Base-by-base conservation (phyloP, 257 asterid species). In the Lycium ferocissimum region DNA sequence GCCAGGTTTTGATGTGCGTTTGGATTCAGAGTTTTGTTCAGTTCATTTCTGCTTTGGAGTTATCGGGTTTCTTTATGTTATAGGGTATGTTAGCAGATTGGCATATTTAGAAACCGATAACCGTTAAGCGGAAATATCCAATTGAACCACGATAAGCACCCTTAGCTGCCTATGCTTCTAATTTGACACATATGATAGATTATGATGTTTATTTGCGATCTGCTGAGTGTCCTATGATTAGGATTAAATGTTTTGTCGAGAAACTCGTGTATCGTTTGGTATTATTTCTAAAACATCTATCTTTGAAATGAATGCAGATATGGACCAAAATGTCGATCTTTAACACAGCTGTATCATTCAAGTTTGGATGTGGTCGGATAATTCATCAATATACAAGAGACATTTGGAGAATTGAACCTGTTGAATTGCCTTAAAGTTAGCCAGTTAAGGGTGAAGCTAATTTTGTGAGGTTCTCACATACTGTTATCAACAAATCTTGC, bases 301-400 rank as follows among this genome's bases (percentile, higher is more conserved):
- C 59, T 54, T 15, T 3, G 43, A 7, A 51, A 76, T 53, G 47
- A 76, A 73, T 66, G 90, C 94, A 93, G 97, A 90, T 84, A 88
- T 95, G 98, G 98, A 94, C 98, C 58, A 90, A 88, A 85, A 95
- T 94, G 96, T 94, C 98, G 35, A 95, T 95, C 87, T 53, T 95
- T 92, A 95, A 95, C 72, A 92, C 98, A 43, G 95, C 98, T 35
- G 98, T 96, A 63, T 93, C 96, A 51, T 89, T 49, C 92, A 94
- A 92, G 90, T 95, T 94, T 93, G 94, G 98, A 93, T 92, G 98
- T 53, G 98, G 93, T 86, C 83, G 98, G 69, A 95, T 97, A 3
- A 94, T 93, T 80, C 93, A 89, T 80, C 94, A 94, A 84, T 95
- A 95, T 22, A 95, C 98, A 26, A 89, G 87, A 84, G 96, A 93